Conservation (phyloP, 176 grass and related monocot genomes). For the Stipa capillata region DNA sequence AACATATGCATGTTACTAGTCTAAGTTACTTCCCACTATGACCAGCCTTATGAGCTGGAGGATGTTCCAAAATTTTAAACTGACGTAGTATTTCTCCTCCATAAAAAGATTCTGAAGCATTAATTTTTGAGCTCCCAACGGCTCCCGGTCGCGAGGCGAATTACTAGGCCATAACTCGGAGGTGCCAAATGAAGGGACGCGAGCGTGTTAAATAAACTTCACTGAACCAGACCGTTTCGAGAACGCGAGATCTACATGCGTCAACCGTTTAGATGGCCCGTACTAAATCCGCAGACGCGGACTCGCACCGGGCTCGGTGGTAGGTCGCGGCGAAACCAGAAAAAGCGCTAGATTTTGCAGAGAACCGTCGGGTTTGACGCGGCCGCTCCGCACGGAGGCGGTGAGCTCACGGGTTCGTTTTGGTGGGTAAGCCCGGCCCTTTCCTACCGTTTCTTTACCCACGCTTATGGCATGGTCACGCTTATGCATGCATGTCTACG, state of each 20-base stretch:
- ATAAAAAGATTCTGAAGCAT: not conserved
- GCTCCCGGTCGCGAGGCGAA: not conserved
- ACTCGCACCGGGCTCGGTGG: not conserved
- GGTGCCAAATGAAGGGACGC: not conserved
- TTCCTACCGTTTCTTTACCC: conserved; percentile 35
- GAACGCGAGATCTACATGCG: not conserved
- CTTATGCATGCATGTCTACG: too few species aligned
- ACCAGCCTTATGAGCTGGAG: not conserved
- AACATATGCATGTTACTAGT: too few species aligned
- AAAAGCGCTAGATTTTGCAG: too few species aligned
- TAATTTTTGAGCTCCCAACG: not conserved
- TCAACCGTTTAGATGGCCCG: conserved; percentile 19
- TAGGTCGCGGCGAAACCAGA: too few species aligned
- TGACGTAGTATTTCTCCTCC: too few species aligned
- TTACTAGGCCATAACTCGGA: not conserved
- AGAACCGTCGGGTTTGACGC: too few species aligned
- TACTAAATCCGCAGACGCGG: not conserved
- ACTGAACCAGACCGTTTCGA: not conserved
- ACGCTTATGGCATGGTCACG: conserved; percentile 28
- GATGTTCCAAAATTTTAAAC: too few species aligned
- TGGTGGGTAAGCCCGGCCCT: not conserved
- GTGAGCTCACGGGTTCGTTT: conserved; percentile 1
- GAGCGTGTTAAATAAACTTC: not conserved
- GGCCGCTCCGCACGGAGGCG: not conserved
- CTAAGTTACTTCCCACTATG: too few species aligned